A percentile compares a stretch with the other conserved stretches of the same genome.
Conservation (phyloP, 2,329 filamentous ascomycete species). For the Colletotrichum tabaci region DNA sequence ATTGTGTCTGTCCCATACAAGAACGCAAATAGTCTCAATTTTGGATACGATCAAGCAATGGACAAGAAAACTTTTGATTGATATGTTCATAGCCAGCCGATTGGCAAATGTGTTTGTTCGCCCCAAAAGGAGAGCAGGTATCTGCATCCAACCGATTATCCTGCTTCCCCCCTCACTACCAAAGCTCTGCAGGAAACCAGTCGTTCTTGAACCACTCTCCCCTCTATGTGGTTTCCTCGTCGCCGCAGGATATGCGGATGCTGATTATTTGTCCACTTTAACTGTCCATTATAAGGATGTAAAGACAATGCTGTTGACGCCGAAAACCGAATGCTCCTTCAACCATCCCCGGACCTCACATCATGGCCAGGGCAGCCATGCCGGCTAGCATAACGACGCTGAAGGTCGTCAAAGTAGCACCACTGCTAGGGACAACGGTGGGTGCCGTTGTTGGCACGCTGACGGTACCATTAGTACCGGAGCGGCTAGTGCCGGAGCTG, state of each 20-base stretch:
- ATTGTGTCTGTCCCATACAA: background rate
- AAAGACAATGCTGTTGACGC: background rate
- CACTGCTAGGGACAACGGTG: slow-evolving; percentile 20
- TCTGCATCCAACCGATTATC: slow-evolving; percentile 3
- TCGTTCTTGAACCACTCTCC: background rate
- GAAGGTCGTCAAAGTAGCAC: slow-evolving; percentile 27
- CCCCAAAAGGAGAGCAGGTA: slow-evolving; percentile 4
- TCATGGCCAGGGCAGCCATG: slow-evolving; percentile 38
- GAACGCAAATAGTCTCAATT: background rate
- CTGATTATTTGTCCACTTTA: background rate
- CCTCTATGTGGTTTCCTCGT: background rate
- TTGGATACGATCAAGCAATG: background rate
- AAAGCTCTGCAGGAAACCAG: background rate
- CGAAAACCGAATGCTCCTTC: background rate
- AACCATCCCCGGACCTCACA: slow-evolving; percentile 18
- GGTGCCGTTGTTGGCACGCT: slow-evolving; percentile 31
- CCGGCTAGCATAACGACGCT: slow-evolving; percentile 33
- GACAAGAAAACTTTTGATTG: background rate
- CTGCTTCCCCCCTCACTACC: background rate
- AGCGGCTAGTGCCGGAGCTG: slow-evolving; percentile 44
- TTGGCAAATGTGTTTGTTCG: background rate
- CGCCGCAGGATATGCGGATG: background rate
- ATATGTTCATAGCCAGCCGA: background rate
- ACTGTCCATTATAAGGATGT: slow-evolving; percentile 19
- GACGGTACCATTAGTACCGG: slow-evolving; percentile 37